These are phyloP conservation scores for Cadophora malorum DNA, from an alignment of 2,329 filamentous ascomycete species.

Conservation along the genomic window DNA sequence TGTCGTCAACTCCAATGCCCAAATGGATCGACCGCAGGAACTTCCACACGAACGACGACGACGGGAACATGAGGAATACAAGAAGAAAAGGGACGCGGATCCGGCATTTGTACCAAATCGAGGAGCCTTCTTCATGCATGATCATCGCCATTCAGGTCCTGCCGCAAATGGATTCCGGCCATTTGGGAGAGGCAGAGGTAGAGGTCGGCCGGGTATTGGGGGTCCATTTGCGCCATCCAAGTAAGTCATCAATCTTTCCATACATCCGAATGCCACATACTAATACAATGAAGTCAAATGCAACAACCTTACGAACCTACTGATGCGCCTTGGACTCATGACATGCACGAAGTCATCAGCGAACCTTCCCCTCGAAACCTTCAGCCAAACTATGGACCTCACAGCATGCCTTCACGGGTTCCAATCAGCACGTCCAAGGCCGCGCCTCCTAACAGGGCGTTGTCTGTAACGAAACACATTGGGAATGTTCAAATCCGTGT, in stretches of 20 bases:
- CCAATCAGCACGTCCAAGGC: constrained; percentile 56
- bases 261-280: constrained; percentile 30
- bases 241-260: constrained; percentile 55
- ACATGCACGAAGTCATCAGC: constrained; percentile 82
- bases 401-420: constrained; percentile 38
- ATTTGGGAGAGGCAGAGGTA: constrained; percentile 68
- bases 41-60: constrained; percentile 73
- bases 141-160: constrained; percentile 81
- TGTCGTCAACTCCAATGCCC: constrained; percentile 48
- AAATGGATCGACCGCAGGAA: constrained; percentile 56
- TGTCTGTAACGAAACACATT: constrained; percentile 83
- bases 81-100: constrained; percentile 84
- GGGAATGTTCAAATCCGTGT: constrained; percentile 88
- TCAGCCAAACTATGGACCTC: constrained; percentile 49
- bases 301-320: constrained; percentile 63
- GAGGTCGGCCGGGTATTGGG: constrained; percentile 63
- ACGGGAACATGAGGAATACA: constrained; percentile 89
- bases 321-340: constrained; percentile 86
- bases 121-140: constrained; percentile 97
- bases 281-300: constrained; percentile 48
- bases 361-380: constrained; percentile 48
- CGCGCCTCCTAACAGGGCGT: constrained; percentile 73
- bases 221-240: constrained; percentile 65
- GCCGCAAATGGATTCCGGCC: constrained; percentile 79
- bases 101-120: constrained; percentile 93